phyloP scores from a whole-genome alignment of 75 land plant species.

The Azolla pinnata region DNA sequence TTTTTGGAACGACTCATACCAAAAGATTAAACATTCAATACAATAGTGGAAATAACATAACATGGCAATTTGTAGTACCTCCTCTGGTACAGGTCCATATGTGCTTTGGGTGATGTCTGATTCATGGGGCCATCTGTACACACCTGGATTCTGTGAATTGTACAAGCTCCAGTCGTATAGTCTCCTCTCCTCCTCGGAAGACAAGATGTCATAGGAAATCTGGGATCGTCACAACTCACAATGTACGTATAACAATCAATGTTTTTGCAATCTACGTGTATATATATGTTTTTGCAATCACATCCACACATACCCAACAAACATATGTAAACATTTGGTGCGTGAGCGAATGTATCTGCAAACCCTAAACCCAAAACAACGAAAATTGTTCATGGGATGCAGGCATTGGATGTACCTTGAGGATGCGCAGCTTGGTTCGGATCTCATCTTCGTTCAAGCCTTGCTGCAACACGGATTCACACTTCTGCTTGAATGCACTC shows the following conservation, averaged over 20 bases:
- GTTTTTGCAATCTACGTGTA: neutral
- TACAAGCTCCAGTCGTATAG: slow-evolving; percentile 82
- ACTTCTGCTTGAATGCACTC: slow-evolving; percentile 44
- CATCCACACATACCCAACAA: neutral
- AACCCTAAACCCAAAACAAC: too few relatives aligned
- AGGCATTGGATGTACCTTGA: slow-evolving; percentile 40
- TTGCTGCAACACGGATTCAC: slow-evolving; percentile 37
- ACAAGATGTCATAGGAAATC: slow-evolving; percentile 60
- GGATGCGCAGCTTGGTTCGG: slow-evolving; percentile 22
- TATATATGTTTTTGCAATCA: neutral
- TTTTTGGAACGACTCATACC: too few relatives aligned
- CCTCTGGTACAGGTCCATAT: slow-evolving; percentile 29
- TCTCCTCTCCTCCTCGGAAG: slow-evolving; percentile 65
- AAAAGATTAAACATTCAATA: too few relatives aligned
- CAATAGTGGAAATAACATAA: too few relatives aligned
- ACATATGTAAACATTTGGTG: too few relatives aligned
- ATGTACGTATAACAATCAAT: neutral
- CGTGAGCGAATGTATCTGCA: too few relatives aligned
- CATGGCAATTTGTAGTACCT: slow-evolving; percentile 30
- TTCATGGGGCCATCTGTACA: slow-evolving; percentile 74
- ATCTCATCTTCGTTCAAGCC: slow-evolving; percentile 42
- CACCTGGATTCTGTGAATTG: slow-evolving; percentile 35
- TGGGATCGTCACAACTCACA: slow-evolving; percentile 15
- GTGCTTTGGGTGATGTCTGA: slow-evolving; percentile 53
- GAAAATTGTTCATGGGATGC: too few relatives aligned